These are phyloP conservation scores for Verticillium zaregamsianum DNA, from an alignment of 2,329 filamentous ascomycete genomes.

Conservation along the genomic window DNA sequence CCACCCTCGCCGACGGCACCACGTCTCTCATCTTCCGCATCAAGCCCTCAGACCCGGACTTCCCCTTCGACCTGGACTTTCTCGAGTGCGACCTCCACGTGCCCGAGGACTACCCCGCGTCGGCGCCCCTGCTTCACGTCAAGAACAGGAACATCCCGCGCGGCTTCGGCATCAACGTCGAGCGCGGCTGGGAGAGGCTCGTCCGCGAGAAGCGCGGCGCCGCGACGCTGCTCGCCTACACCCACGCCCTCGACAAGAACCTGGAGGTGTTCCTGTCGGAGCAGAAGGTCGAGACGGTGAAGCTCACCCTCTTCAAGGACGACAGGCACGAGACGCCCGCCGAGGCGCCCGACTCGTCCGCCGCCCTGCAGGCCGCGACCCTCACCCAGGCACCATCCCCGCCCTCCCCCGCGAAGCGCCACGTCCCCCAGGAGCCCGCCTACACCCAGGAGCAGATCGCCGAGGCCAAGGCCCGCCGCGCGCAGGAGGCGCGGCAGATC, in stretches of 20 bases:
- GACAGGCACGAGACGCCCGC: constrained; percentile 33
- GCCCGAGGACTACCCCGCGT: constrained; percentile 58
- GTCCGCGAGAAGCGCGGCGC: constrained; percentile 47
- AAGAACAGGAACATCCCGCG: constrained; percentile 65
- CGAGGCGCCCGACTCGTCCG: not conserved
- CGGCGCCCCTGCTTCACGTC: constrained; percentile 56
- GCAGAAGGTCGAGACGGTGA: constrained; percentile 69
- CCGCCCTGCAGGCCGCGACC: not conserved
- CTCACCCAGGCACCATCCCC: not conserved
- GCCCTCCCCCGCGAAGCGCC: constrained; percentile 19
- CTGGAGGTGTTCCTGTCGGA: constrained; percentile 67
- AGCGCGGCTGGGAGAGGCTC: constrained; percentile 66
- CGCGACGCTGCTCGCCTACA: constrained; percentile 57
- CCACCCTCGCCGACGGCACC: constrained; percentile 38
- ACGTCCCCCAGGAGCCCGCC: constrained; percentile 36
- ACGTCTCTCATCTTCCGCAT: constrained; percentile 62
- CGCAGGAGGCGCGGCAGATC: constrained; percentile 65
- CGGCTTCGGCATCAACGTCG: constrained; percentile 72
- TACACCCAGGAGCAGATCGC: constrained; percentile 57
- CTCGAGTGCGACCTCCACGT: constrained; percentile 66
- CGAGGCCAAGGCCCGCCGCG: constrained; percentile 58
- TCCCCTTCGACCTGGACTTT: constrained; percentile 70
- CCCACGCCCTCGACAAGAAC: constrained; percentile 68
- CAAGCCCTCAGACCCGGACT: constrained; percentile 74
- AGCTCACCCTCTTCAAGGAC: constrained; percentile 60